Conservation (phyloP, 192 early-diverging fungal genomes). For the Dissophora globulifera region DNA sequence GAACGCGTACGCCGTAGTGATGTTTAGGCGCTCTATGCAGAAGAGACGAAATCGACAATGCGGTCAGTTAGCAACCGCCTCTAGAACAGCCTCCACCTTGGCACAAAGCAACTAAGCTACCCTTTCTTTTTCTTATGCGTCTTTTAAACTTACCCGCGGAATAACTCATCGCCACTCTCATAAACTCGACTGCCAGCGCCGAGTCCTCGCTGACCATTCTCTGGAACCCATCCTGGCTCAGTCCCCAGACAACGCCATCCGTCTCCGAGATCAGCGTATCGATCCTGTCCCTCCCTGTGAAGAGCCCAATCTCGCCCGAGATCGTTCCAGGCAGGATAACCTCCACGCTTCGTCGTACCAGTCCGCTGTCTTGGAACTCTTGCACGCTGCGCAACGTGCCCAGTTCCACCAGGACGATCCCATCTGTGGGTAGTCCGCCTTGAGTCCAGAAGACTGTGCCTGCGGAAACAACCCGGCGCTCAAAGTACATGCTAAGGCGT, state of each 20-base stretch:
- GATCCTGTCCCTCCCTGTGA: conserved; percentile 61
- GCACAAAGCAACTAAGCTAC: no score
- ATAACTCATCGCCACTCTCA: conserved; percentile 75
- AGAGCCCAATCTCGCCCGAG: conserved; percentile 88
- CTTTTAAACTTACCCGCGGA: conserved; percentile 74
- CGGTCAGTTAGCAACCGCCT: not conserved
- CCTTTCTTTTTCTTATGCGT: no score
- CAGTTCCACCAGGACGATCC: conserved; percentile 79
- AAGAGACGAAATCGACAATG: not conserved
- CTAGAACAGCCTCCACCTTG: no score
- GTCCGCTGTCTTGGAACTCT: conserved; percentile 36
- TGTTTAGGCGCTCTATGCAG: conserved; percentile 38
- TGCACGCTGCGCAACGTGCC: conserved; percentile 61
- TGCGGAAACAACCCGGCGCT: conserved; percentile 58
- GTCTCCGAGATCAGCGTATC: conserved; percentile 68
- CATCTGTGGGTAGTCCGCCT: conserved; percentile 64
- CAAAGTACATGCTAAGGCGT: conserved; percentile 72
- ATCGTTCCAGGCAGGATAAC: conserved; percentile 92
- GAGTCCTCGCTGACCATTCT: conserved; percentile 74
- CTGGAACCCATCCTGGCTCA: conserved; percentile 72
- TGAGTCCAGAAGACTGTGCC: conserved; percentile 75
- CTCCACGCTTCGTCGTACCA: conserved; percentile 62
- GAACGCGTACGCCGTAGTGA: conserved; percentile 36
- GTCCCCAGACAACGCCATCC: conserved; percentile 77
- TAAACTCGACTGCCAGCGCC: conserved; percentile 76